Evolutionary conservation across 2,329 filamentous ascomycete genomes (phyloP), one percentile per base, ranked within the genome.

Genomic region (Curvularia sp.): DNA sequence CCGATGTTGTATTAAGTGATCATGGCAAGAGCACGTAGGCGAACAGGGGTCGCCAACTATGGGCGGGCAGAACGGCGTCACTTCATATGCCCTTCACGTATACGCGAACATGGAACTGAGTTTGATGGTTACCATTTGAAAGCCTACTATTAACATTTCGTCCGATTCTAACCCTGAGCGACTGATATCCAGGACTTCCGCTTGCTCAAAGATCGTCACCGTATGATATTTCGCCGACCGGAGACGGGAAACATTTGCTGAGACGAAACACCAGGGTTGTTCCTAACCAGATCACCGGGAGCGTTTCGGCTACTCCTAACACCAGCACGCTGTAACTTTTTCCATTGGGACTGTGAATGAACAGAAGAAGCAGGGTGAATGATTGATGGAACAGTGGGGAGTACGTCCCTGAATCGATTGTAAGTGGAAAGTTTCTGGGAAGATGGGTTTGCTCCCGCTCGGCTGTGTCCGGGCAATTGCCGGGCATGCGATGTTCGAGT

Each of bases 301-400:
- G 39, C 53, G 7, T 58, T 57, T 13, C 58, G 65, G 55, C 71
- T 71, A 58, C 68, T 73, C 9, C 69, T 63, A 0, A 71, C 65
- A 24, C 71, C 72, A 20, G 61, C 41, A n/a, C 53, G 61, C 42
- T 67, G 59, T 44, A 71, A 20, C 10, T 43, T 56, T 7, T 67
- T 58, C 61, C 60, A 66, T 35, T 69, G 62, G 18, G 60, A 46
- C 28, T 54, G 62, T 9, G 53, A 55, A n/a, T 57, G 66, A 42
- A 56, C 18, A 18, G 64, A 41, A 38, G 63, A 62, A 15, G 53
- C 54, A 31, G 49, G 47, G 13, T 62, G 49, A 15, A 65, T 28
- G 20, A 59, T 57, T 2, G 69, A 62, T n/a, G 65, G 65, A 57
- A 68, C 64, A 2, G 57, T 42, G 28, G 65, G 66, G 1, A 66